Evolutionary conservation across 148 eudicot genomes (phyloP).

Genomic region (Dysphania ambrosioides): DNA sequence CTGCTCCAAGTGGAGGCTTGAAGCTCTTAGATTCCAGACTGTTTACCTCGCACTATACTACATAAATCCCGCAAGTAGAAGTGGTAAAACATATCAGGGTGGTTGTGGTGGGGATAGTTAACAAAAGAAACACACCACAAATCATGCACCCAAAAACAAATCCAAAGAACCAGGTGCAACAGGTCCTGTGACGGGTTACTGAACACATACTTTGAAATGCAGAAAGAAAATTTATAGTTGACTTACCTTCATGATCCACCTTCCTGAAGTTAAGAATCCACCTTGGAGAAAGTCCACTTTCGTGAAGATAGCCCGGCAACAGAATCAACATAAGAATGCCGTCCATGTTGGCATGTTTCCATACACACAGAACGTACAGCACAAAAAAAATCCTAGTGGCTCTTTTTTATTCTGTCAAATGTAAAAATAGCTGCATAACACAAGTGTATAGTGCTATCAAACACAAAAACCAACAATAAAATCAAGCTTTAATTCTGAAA

Average conservation of each 20-base stretch:
- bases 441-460: too few species aligned
- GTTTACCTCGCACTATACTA: not conserved
- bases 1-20: not conserved
- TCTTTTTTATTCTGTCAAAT: not conserved
- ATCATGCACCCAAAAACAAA: too few species aligned
- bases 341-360: not conserved
- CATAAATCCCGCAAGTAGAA: not conserved
- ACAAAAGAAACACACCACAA: too few species aligned
- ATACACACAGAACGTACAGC: not conserved
- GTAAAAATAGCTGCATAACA: too few species aligned
- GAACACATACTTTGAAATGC: not conserved
- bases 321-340: not conserved
- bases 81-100: too few species aligned
- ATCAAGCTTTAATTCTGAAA: too few species aligned
- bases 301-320: not conserved
- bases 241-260: not conserved
- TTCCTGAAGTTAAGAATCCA: not conserved
- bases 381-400: not conserved
- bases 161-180: too few species aligned
- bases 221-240: not conserved
- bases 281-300: not conserved
- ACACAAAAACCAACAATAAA: too few species aligned
- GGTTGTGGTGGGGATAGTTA: too few species aligned
- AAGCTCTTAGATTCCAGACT: not conserved
- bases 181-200: too few species aligned